A percentile compares a stretch with the other conserved stretches of the same genome.
Conservation (phyloP, 2,329 filamentous ascomycete species). For the Sordariomycetes sp. region DNA sequence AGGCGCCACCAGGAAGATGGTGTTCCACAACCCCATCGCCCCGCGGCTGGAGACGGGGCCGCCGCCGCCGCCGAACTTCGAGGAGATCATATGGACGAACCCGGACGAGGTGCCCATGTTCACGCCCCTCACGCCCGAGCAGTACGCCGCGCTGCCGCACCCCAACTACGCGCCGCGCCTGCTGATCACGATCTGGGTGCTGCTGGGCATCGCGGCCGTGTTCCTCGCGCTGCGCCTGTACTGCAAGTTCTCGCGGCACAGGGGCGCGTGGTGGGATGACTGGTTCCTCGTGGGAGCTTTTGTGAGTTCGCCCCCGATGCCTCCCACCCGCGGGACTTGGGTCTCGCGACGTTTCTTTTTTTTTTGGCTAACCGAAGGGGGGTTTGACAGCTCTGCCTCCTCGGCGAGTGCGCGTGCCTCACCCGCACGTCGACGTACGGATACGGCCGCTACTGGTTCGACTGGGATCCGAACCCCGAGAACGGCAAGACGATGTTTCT, state of each 20-base stretch:
- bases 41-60: background rate
- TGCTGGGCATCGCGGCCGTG: constrained; percentile 9
- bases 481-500: constrained; percentile 1
- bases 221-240: constrained; percentile 13
- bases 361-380: too few relatives aligned
- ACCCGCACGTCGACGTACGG: constrained; percentile 6
- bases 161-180: constrained; percentile 8
- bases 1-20: too few relatives aligned
- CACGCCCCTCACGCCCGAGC: constrained; percentile 1
- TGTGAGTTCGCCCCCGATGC: constrained; percentile 15
- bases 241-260: constrained; percentile 13
- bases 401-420: constrained; percentile 6
- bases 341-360: too few relatives aligned
- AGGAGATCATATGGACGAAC: background rate
- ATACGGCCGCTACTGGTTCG: constrained; percentile 10
- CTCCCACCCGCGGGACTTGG: too few relatives aligned
- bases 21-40: background rate
- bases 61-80: background rate
- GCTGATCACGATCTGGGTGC: constrained; percentile 11
- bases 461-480: constrained; percentile 2
- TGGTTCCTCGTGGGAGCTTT: constrained; percentile 14
- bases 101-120: background rate
- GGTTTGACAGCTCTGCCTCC: constrained; percentile 7
- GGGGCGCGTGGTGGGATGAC: constrained; percentile 17
- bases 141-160: constrained; percentile 3